phyloP scores from a whole-genome alignment of 176 grass and related monocot genomes.

The Aegilops longissima region DNA sequence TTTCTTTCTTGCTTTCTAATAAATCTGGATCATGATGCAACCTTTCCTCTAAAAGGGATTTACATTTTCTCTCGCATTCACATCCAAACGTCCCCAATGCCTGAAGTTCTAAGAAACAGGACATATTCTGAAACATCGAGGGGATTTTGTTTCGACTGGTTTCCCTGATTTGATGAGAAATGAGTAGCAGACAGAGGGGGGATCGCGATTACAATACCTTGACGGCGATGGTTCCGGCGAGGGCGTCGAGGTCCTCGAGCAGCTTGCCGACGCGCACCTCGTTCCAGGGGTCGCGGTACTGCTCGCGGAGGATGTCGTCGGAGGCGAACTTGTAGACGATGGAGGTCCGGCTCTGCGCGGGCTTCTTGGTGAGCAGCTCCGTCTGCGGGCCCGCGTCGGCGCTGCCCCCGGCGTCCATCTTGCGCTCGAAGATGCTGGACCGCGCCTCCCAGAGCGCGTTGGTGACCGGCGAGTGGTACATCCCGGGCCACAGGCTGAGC shows the following conservation, averaged over 20 bases:
- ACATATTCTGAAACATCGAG: background rate
- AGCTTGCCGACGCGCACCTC: constrained; percentile 90
- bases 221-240: constrained; percentile 88
- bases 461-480: constrained; percentile 98
- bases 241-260: constrained; percentile 95
- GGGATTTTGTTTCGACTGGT: background rate
- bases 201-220: constrained; percentile 43
- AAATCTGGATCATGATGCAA: background rate
- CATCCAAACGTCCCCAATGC: background rate
- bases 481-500: constrained; percentile 90
- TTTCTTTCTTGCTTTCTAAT: background rate
- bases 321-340: constrained; percentile 81
- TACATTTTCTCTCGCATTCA: background rate
- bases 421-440: constrained; percentile 91
- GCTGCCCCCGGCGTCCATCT: constrained; percentile 44
- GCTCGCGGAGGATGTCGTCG: constrained; percentile 85
- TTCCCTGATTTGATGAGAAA: background rate
- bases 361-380: constrained; percentile 79
- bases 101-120: background rate
- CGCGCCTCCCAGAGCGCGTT: constrained; percentile 94
- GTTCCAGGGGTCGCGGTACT: constrained; percentile 86
- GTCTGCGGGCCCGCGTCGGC: constrained; percentile 35
- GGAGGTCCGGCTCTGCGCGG: constrained; percentile 75
- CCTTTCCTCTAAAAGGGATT: background rate
- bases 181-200: background rate